Evolutionary conservation across 345 rosid species (phyloP), one percentile per base, ranked within the genome.

Genomic region (Geranium rotundifolium): DNA sequence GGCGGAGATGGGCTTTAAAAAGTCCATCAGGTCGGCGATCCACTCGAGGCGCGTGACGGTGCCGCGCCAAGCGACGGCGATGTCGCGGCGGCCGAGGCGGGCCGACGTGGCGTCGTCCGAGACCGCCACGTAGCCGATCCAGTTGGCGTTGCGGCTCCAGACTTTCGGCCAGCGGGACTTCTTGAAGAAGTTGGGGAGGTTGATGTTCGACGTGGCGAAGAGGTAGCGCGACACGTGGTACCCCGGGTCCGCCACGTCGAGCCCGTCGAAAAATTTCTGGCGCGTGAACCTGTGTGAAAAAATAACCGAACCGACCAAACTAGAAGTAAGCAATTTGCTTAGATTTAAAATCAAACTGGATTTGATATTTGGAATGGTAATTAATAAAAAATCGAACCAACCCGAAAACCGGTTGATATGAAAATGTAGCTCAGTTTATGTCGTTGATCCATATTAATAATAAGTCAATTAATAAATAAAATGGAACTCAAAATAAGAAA

Each of bases 81-180:
- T 80, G 69, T 91, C 96, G 0, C 96, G 84, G 18, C 96, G 90
- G 46, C 96, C 96, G 12, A 91, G 69, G 2, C 71, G 78, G 60
- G 61, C 60, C 0, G 82, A 56, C 0, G 76, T 74, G 30, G 83
- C 82, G 19, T 83, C 87, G 61, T 83, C 67, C 0, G 97, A 88
- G 5, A 88, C 90, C 5, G 96, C 87, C 52, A 85, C 86, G 73
- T 86, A 88, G 19, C 95, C 97, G 54, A 88, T 86, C 96, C 97
- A 91, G 64, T 86, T 86, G 7, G 95, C 97, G 68, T 78, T 76
- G 68, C 69, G 77, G 80, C 95, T 86, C 97, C 96, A 88, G 12
- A 88, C 80, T 29, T 86, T 91, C 0, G 91, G 95, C 95, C 93
- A 88, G 16, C 93, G 71, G 2, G 97, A 90, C 62, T 75, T 78